phyloP scores from a whole-genome alignment of 1,284 basidiomycete species.

The Pisolithus thermaeus region DNA sequence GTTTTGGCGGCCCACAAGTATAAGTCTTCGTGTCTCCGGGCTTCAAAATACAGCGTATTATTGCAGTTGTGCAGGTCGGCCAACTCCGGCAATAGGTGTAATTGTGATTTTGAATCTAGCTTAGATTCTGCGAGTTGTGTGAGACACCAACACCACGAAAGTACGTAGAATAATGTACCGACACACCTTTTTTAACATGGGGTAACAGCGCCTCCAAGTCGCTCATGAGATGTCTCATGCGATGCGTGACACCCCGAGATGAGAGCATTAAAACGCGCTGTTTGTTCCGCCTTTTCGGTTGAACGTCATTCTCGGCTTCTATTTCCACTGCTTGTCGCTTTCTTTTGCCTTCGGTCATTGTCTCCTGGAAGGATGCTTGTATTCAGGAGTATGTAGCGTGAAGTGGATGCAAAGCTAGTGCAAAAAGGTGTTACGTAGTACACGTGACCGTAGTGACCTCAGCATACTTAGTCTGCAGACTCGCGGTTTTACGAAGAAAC shows the following conservation, averaged over 20 bases:
- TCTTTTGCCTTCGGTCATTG: constrained; percentile 35
- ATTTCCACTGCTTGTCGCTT: constrained; percentile 64
- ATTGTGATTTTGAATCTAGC: constrained; percentile 94
- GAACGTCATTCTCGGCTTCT: constrained; percentile 40
- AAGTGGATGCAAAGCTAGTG: neutral
- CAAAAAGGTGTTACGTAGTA: neutral
- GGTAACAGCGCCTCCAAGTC: constrained; percentile 90
- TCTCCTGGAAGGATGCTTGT: neutral
- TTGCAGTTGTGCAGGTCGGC: constrained; percentile 98
- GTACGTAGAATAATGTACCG: neutral
- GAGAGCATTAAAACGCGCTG: constrained; percentile 88
- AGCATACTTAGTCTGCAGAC: too few relatives aligned
- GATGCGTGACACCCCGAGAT: constrained; percentile 91
- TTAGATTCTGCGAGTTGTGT: constrained; percentile 69
- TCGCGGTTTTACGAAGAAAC: too few relatives aligned
- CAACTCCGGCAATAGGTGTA: constrained; percentile 92
- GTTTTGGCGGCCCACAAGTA: constrained; percentile 97
- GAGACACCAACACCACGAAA: neutral
- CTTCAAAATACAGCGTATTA: constrained; percentile 97
- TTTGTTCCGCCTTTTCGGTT: constrained; percentile 69
- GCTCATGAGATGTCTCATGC: constrained; percentile 97
- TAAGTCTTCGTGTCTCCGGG: constrained; percentile 90
- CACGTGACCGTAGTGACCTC: neutral
- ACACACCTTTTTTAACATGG: constrained; percentile 92
- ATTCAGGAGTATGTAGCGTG: neutral